Conservation (phyloP, 306 rosid species). For the Morella rubra region DNA sequence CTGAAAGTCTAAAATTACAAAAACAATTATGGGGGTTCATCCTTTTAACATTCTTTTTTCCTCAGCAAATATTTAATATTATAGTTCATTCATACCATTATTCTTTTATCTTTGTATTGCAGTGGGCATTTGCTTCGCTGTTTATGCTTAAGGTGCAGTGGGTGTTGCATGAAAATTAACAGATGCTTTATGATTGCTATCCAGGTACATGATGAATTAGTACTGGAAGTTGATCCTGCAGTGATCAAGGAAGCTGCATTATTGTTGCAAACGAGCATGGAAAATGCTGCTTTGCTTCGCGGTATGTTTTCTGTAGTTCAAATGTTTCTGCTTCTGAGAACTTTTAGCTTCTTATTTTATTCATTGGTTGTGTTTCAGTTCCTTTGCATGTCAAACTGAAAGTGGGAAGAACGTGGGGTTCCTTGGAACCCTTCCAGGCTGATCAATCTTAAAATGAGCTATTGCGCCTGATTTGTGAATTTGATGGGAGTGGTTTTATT, state of each 20-base stretch:
- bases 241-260: constrained; percentile 70
- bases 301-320: constrained; percentile 46
- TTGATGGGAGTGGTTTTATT: constrained; percentile 8
- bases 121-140: background rate
- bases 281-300: constrained; percentile 77
- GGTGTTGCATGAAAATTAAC: background rate
- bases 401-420: constrained; percentile 95
- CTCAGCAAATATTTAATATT: too few relatives aligned
- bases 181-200: constrained; percentile 26
- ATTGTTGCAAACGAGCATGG: constrained; percentile 83
- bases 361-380: constrained; percentile 53
- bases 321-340: constrained; percentile 9
- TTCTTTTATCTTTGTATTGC: background rate
- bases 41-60: background rate
- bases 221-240: constrained; percentile 87
- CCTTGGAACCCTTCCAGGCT: constrained; percentile 64
- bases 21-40: background rate
- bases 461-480: constrained; percentile 36
- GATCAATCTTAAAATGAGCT: constrained; percentile 39
- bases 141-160: background rate
- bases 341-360: constrained; percentile 21
- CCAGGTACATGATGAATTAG: constrained; percentile 94
- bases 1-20: constrained; percentile 3
- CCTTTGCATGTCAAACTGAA: constrained; percentile 82
- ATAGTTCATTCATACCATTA: too few relatives aligned